Base-by-base conservation (phyloP, 2,329 filamentous ascomycete species). In the Conoideocrella luteorostrata region DNA sequence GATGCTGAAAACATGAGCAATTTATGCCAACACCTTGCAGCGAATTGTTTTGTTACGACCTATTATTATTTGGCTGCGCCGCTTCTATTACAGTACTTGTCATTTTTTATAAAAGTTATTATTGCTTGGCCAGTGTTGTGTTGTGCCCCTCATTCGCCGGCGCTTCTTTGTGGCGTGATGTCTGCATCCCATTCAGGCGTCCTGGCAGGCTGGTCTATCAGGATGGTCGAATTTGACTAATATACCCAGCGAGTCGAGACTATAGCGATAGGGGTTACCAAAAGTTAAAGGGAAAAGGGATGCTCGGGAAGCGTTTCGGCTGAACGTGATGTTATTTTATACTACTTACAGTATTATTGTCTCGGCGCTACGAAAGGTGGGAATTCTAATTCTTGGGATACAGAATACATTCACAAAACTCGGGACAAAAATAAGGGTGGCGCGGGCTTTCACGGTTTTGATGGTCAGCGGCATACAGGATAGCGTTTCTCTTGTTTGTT, bases 91-190 rank as follows among this genome's bases (percentile, higher is more conserved):
- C 39, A 39, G 29, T 38, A 34, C 35, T 24, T 39, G 39, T 42
- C 21, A 15, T 34, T 40, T 39, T 33, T 40, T 43, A 43, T 37
- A 42, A 46, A 46, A 46, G 39, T 39, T 46, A 35, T 42, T 46
- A 37, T 42, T 42, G 23, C 17, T 39, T 39, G 44, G 44, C n/a
- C 35, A 46, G 36, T 39, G 18, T 28, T 39, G 22, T 35, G 44
- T 32, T 46, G 40, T 46, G 30, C 17, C 18, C 24, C 22, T 24
- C 23, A 28, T n/a, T 29, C 34, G 39, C 38, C 33, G 23, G 15
- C 38, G 22, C 21, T 34, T 29, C 12, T 17, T n/a, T 26, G 35
- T 39, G 35, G 44, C 36, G 30, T 46, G 23, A 43, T 43, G 30
- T 46, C 36, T 43, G 29, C 30, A 28, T 39, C 36, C 40, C 30